Evolutionary conservation across 345 rosid species (phyloP), one percentile per base, ranked within the genome.

Genomic region (Dovyalis caffra): DNA sequence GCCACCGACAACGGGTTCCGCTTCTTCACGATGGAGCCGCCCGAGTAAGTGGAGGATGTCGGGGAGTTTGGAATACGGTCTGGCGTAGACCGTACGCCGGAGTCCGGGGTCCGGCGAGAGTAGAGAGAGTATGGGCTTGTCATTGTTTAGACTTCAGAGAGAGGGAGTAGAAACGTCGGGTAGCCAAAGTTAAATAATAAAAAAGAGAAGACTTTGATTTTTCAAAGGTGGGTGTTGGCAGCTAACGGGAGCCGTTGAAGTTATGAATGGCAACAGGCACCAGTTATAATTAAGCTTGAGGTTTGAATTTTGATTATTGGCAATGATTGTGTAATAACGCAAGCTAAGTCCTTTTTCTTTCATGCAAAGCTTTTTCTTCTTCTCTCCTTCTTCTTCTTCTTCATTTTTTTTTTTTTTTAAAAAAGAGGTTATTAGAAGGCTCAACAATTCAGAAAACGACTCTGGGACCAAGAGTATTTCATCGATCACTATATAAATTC

Each of bases 31-130:
- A 78, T 33, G 57, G 87, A 76, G 77, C 86, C 80, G 56, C 81
- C 79, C 31, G 86, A 71, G 83, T 79, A 72, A 74, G 83, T 38
- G 8, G 91, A 80, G 72, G 72, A 0, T 9, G 28, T 67, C 6
- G 85, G 78, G 56, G 90, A 78, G 83, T 68, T 28, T 20, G 79
- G 31, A 31, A n/a, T 32, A 38, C 75, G 74, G 33, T 77, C 87
- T 2, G 89, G 88, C 37, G 87, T 87, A 15, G 87, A 74, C 70
- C 88, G 60, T 2, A 47, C 40, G 21, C 74, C 86, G 69, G 83
- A 75, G 83, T 80, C 75, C 37, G 76, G 67, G 63, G 75, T 83
- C 76, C 89, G 87, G 80, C 83, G 77, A 66, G 71, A 69, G 71
- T 71, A 69, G 68, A 76, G 79, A 64, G 82, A 60, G 37, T 33